Evolutionary conservation across 495 filamentous ascomycete species (phyloP), one percentile per base, ranked within the genome.

Genomic region (Patellaria atrata): DNA sequence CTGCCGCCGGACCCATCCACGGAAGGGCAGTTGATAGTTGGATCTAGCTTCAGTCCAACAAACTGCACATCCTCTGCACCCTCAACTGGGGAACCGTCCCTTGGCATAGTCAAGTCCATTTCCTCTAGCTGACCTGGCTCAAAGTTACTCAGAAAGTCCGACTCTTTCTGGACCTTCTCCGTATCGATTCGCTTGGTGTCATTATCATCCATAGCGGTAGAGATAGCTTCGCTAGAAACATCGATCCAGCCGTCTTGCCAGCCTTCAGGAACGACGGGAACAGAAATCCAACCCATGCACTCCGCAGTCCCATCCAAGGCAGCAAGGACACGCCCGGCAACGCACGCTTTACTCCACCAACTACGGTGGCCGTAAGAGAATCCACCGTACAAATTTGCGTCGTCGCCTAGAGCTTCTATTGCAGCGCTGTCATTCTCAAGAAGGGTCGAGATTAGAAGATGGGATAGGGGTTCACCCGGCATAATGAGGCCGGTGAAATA

Each of bases 321-420:
- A 37, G 76, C 75, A 15, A 92, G 47, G 0, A 92, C 78, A 21
- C 79, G 71, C 5, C 80, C 80, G 16, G 85, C 70, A 26, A 89
- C 64, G 47, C 77, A 83, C 27, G 66, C 58, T 21, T 78, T 84
- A 54, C 80, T 86, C 83, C 83, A 92, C 63, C 78, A 89, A 35
- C 72, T 85, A 42, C 69, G 71, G 12, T 63, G 68, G 6, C 47
- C 51, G 47, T 82, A 84, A 5, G 77, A 55, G 45, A 92, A 83
- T 3, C 82, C 83, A n/a, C 78, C 77, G 45, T 77, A 78, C 5
- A 92, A 57, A 51, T 78, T 84, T 2, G 73, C 75, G 27, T 67
- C 63, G 14, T 73, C 63, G 0, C 83, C 83, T 3, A 92, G 62
- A 28, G 46, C 66, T 11, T 62, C 53, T 26, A 87, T 58, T 19